Evolutionary conservation across 805 yeast genomes (phyloP).

Genomic region (Saturnispora diversa): DNA sequence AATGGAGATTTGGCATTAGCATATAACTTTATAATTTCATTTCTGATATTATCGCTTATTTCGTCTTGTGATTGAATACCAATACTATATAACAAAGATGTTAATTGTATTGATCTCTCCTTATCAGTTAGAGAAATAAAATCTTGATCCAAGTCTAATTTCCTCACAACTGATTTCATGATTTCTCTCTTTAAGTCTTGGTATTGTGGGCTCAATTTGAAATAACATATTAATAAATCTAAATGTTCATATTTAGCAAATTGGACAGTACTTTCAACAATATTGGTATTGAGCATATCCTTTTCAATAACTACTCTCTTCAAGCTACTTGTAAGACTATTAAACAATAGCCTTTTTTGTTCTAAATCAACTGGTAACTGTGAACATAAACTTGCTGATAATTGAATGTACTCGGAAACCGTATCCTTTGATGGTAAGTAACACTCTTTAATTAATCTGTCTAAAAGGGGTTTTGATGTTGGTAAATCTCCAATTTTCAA

Average conservation of each 20-base stretch:
- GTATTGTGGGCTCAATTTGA: slow-evolving; percentile 14
- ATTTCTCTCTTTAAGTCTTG: background rate
- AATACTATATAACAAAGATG: slow-evolving; percentile 18
- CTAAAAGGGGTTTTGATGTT: slow-evolving; percentile 15
- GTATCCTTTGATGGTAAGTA: slow-evolving; percentile 14
- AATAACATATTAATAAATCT: slow-evolving; percentile 19
- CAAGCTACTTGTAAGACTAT: slow-evolving; percentile 18
- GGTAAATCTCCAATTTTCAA: slow-evolving; percentile 17
- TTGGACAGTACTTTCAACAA: slow-evolving; percentile 10
- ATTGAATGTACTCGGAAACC: slow-evolving; percentile 15
- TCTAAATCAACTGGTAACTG: slow-evolving; percentile 15
- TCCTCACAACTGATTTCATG: background rate
- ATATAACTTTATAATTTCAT: slow-evolving; percentile 17
- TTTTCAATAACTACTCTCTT: slow-evolving; percentile 11
- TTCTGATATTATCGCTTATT: slow-evolving; percentile 13
- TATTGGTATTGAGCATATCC: slow-evolving; percentile 11
- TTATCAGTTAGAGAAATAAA: slow-evolving; percentile 1
- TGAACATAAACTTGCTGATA: slow-evolving; percentile 14
- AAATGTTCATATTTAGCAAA: slow-evolving; percentile 19
- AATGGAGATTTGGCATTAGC: slow-evolving; percentile 21
- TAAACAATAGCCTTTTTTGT: slow-evolving; percentile 21
- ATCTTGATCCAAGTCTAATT: background rate
- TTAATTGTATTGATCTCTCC: slow-evolving; percentile 17
- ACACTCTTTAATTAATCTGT: slow-evolving; percentile 9
- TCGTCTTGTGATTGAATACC: slow-evolving; percentile 1